Base-by-base conservation (phyloP, 1,284 basidiomycete genomes). In the Baeospora myosura region DNA sequence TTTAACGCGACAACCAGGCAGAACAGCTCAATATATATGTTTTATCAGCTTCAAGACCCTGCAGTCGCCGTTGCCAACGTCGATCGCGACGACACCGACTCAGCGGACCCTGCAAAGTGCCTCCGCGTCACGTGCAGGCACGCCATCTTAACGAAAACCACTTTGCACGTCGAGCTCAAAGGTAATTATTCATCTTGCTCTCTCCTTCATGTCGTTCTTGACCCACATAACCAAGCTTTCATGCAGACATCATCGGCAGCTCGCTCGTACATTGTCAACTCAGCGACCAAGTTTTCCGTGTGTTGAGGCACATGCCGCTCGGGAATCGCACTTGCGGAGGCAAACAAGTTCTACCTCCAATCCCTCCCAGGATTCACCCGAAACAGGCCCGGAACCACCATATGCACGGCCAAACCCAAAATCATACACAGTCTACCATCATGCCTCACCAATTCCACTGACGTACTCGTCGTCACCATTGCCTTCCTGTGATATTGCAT, bases 401-500 rank as follows among this genome's bases (percentile, higher is more conserved):
- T 89, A 89, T 53, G 80, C 81, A 0, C 75, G 85, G 11, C 86
- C 86, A 0, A 80, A 66, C 42, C 86, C 86, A 1, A 62, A 71
- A 7, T 75, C 81, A 0, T 89, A 88, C 66, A 63, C 71, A 30
- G 59, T 72, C 20, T 92, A 82, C 55, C 76, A 76, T 47, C 80
- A 87, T 50, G 48, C 64, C 0, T 53, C 62, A 1, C 76, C 86
- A 0, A 70, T 97, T 20, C 71, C 75, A 0, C 74, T 98, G 10
- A 71, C 80, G 10, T 97, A 98, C 65, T 69, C 80, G 0, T 60
- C 72, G 0, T n/a, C n/a, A n/a, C 66, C 81, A 1, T 71, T 98
- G 0, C 81, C 88, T 0, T 66, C 76, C 12, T 90, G 92, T 54
- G 78, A 90, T 49, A 72, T 98, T 42, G 96, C 96, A 0, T 98